phyloP scores from a whole-genome alignment of 768 basidiomycete species.

The Lentinula raphanica region DNA sequence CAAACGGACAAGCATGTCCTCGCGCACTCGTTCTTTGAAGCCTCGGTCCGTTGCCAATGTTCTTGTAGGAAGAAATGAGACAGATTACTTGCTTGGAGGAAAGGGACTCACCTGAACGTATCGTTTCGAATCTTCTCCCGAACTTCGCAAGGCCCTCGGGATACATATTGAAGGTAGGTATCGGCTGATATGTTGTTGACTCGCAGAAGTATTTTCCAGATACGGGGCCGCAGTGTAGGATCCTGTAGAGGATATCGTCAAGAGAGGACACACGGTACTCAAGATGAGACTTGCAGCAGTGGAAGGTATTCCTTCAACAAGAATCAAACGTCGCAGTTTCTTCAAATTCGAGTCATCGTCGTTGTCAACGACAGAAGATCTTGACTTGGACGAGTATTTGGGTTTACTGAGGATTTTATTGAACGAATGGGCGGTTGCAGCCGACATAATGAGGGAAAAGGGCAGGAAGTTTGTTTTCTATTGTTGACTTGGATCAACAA shows the following conservation, averaged over 20 bases:
- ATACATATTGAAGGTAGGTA: slow-evolving; percentile 71
- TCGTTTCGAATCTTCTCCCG: slow-evolving; percentile 94
- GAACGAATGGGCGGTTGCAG: slow-evolving; percentile 63
- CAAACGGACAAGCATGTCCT: slow-evolving; percentile 95
- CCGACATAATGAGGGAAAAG: neutral
- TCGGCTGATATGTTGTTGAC: slow-evolving; percentile 76
- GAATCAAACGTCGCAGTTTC: slow-evolving; percentile 79
- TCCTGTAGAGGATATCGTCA: slow-evolving; percentile 42
- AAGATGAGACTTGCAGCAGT: slow-evolving; percentile 32
- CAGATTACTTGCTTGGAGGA: neutral
- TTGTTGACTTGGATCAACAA: neutral
- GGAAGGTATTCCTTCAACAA: slow-evolving; percentile 88
- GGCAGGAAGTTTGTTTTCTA: neutral
- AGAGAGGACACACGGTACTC: neutral
- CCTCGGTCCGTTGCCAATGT: slow-evolving; percentile 94
- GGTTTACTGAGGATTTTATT: slow-evolving; percentile 75
- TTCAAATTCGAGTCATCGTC: slow-evolving; percentile 68
- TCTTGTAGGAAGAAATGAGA: slow-evolving; percentile 30
- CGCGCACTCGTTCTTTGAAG: slow-evolving; percentile 95
- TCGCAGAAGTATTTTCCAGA: slow-evolving; percentile 92
- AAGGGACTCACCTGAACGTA: slow-evolving; percentile 70
- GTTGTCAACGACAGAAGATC: slow-evolving; percentile 52
- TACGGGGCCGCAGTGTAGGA: slow-evolving; percentile 75
- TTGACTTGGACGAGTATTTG: slow-evolving; percentile 58
- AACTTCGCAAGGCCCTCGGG: slow-evolving; percentile 81